Base-by-base conservation (phyloP, 1,284 basidiomycete genomes). In the Neonothopanus nambi region DNA sequence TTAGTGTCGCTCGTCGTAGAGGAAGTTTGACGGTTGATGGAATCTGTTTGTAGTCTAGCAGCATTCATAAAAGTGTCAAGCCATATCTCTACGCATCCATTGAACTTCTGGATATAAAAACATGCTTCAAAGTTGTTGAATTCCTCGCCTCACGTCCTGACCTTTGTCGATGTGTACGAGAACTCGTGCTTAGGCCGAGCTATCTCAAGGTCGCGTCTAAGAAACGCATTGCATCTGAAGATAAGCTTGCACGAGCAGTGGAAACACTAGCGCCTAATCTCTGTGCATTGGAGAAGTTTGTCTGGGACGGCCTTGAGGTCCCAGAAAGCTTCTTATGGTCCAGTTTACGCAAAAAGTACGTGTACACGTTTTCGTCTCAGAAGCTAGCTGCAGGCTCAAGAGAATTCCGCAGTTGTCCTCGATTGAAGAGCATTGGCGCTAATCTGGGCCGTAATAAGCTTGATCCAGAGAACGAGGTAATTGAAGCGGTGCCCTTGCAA, bases 341-440 rank as follows among this genome's bases (percentile, higher is more conserved):
- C 17, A 72, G 68, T 80, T 80, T n/a, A n/a, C n/a, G n/a, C n/a
- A n/a, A n/a, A n/a, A n/a, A n/a, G n/a, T n/a, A n/a, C n/a, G n/a
- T 33, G 13, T 33, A 28, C 26, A 9, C 2, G 8, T 9, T 33
- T 8, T 33, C 3, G 8, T 33, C 2, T 33, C n/a, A n/a, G n/a
- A n/a, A n/a, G n/a, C n/a, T n/a, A n/a, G n/a, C n/a, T n/a, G n/a
- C n/a, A n/a, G n/a, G n/a, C n/a, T n/a, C n/a, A n/a, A n/a, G n/a
- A n/a, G n/a, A n/a, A n/a, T n/a, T n/a, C n/a, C n/a, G n/a, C 54
- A 82, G 80, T 28, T 82, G 81, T 60, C 73, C 78, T 26, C 63
- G 67, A 23, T 64, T 83, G 50, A 68, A 68, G 48, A 69, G 68
- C 37, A 62, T 82, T 38, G 78, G 76, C 2, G 73, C 70, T 11